Evolutionary conservation across 2,329 filamentous ascomycete genomes (phyloP).

Genomic region (Sclerotinia spermophila): DNA sequence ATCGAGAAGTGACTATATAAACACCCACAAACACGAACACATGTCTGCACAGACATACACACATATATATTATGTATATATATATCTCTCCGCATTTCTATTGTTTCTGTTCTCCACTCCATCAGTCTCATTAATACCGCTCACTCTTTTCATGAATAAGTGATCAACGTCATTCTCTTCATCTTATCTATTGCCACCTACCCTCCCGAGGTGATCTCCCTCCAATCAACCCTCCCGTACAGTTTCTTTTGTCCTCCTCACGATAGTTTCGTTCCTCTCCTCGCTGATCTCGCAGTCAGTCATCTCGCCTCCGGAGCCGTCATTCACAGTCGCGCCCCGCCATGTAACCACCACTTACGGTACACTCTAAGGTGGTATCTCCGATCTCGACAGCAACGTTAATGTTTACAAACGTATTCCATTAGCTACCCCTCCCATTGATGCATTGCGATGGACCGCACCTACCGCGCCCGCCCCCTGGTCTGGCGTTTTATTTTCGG

Average conservation of each 20-base stretch:
- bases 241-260: not conserved
- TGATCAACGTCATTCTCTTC: not conserved
- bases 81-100: not conserved
- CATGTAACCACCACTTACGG: not conserved
- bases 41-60: not conserved
- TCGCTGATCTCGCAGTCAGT: not conserved
- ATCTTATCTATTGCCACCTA: not conserved
- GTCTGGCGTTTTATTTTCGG: slow-evolving; percentile 27
- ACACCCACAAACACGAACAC: not conserved
- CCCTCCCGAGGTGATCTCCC: not conserved
- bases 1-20: not conserved
- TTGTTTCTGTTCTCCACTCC: not conserved
- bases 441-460: slow-evolving; percentile 18
- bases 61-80: too few relatives aligned
- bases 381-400: slow-evolving; percentile 14
- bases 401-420: slow-evolving; percentile 21
- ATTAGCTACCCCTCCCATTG: slow-evolving; percentile 19
- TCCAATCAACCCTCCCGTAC: not conserved
- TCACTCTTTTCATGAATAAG: not conserved
- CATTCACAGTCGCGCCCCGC: not conserved
- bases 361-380: slow-evolving; percentile 17
- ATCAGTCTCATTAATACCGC: not conserved
- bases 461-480: slow-evolving; percentile 13
- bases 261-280: not conserved
- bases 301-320: not conserved